These are phyloP conservation scores for Hymenoscyphus albidus DNA, from an alignment of 2,329 filamentous ascomycete genomes.

Conservation along the genomic window DNA sequence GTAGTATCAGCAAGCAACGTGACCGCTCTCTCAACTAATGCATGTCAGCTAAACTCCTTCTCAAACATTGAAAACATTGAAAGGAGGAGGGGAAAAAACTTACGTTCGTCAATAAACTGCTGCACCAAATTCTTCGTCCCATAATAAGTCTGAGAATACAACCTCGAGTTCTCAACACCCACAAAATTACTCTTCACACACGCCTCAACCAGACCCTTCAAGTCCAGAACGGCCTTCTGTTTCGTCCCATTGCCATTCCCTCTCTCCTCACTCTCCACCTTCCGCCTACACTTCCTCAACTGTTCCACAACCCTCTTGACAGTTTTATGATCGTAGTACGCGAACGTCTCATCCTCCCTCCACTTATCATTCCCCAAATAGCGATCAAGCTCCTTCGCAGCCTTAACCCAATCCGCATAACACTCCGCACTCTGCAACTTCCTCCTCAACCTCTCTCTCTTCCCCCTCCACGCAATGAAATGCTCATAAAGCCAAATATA, in stretches of 20 bases:
- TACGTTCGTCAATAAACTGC: constrained; percentile 80
- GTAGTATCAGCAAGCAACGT: constrained; percentile 64
- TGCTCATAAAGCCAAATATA: constrained; percentile 95
- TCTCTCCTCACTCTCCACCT: constrained; percentile 50
- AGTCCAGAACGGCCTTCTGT: constrained; percentile 62
- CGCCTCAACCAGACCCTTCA: constrained; percentile 75
- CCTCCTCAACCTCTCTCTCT: constrained; percentile 65
- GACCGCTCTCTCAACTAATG: constrained; percentile 59
- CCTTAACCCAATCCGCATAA: constrained; percentile 79
- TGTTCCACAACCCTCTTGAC: constrained; percentile 74
- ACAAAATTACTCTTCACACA: constrained; percentile 98
- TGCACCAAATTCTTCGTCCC: constrained; percentile 96
- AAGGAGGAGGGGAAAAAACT: constrained; percentile 28
- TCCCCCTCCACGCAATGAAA: constrained; percentile 83
- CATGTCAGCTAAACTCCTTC: constrained; percentile 12
- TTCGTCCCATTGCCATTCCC: constrained; percentile 38
- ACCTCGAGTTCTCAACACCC: constrained; percentile 83
- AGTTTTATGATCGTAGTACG: constrained; percentile 85
- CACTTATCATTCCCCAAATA: constrained; percentile 78
- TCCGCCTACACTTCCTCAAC: constrained; percentile 58
- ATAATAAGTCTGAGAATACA: constrained; percentile 98
- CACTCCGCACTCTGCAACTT: constrained; percentile 67
- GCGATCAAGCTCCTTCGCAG: constrained; percentile 73
- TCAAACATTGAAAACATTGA: not conserved
- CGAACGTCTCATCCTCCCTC: constrained; percentile 73